Percentiles rank a stretch among this genome's conserved stretches.
phyloP scores from a whole-genome alignment of 2,329 filamentous ascomycete species.

The Boeremia lycopersici region DNA sequence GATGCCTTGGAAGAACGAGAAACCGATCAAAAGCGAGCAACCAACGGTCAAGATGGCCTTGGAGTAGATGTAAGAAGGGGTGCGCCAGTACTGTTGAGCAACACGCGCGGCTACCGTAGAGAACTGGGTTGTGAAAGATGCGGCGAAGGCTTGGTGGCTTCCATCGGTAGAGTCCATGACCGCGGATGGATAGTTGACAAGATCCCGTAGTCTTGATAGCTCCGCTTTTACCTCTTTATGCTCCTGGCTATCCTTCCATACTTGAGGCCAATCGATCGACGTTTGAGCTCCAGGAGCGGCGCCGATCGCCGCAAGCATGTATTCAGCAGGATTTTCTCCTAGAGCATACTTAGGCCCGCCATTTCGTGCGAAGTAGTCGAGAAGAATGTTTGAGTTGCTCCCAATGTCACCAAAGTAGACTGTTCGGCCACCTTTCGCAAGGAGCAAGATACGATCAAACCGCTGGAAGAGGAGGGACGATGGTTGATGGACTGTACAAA shows the following conservation, averaged over 20 bases:
- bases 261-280: constrained; percentile 49
- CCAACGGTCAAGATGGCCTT: constrained; percentile 39
- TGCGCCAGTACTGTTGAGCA: constrained; percentile 56
- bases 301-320: constrained; percentile 64
- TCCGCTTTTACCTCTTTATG: constrained; percentile 41
- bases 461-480: constrained; percentile 90
- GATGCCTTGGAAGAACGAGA: constrained; percentile 50
- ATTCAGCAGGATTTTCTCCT: constrained; percentile 77
- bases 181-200: constrained; percentile 36
- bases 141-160: constrained; percentile 51
- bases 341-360: constrained; percentile 66
- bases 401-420: constrained; percentile 84
- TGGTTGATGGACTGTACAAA: constrained; percentile 94
- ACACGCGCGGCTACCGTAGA: constrained; percentile 48
- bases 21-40: constrained; percentile 44
- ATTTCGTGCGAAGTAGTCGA: constrained; percentile 74
- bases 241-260: constrained; percentile 45
- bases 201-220: constrained; percentile 48
- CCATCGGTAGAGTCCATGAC: constrained; percentile 52
- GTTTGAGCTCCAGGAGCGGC: constrained; percentile 36
- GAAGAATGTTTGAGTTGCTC: constrained; percentile 67
- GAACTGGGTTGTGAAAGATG: constrained; percentile 46
- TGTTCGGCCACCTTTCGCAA: constrained; percentile 75
- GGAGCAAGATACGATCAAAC: constrained; percentile 79
- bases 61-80: constrained; percentile 52